Base-by-base conservation (phyloP, 108 stramenopile genomes). In the Nitzschia palea region DNA sequence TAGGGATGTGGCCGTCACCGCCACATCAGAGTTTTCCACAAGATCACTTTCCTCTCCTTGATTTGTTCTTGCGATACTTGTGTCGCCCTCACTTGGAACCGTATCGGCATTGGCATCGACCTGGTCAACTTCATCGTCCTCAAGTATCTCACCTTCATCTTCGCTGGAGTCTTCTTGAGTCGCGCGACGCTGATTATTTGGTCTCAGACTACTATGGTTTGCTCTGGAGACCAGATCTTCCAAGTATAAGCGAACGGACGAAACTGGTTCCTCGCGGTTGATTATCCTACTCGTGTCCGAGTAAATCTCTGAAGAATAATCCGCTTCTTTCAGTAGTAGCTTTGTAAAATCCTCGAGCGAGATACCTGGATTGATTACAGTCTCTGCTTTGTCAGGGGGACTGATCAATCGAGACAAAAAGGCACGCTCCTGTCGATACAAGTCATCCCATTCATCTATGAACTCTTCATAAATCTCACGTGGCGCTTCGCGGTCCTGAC, bases 61-160 rank as follows among this genome's bases (percentile, higher is more conserved):
- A n/a, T n/a, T n/a, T n/a, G n/a, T n/a, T n/a, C n/a, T n/a, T n/a
- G n/a, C n/a, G n/a, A n/a, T n/a, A n/a, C n/a, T n/a, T n/a, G n/a
- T n/a, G n/a, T n/a, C n/a, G n/a, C n/a, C n/a, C n/a, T n/a, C n/a
- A n/a, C n/a, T n/a, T n/a, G n/a, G n/a, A n/a, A n/a, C n/a, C n/a
- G n/a, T 3, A 20, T 44, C 44, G 18, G 17, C 44, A 6, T 52
- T 26, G 14, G 14, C 25, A 3, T 31, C 55, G 30, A 32, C 55
- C 12, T 40, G 6, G 28, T 12, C 64, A 14, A 76, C 47, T 67
- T 82, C 86, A 0, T 56, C 73, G 55, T 86, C 90, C 79, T 94
- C 92, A 12, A 82, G 70, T 17, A 94, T 94, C 70, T 94, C 92
- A 20, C 92, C 92, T 74, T 94, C 92, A 52, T 94, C 92, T 71